A percentile compares a stretch with the other conserved stretches of the same genome.
phyloP scores from a whole-genome alignment of 192 early-diverging fungal genomes.

The Spinellus fusiger region DNA sequence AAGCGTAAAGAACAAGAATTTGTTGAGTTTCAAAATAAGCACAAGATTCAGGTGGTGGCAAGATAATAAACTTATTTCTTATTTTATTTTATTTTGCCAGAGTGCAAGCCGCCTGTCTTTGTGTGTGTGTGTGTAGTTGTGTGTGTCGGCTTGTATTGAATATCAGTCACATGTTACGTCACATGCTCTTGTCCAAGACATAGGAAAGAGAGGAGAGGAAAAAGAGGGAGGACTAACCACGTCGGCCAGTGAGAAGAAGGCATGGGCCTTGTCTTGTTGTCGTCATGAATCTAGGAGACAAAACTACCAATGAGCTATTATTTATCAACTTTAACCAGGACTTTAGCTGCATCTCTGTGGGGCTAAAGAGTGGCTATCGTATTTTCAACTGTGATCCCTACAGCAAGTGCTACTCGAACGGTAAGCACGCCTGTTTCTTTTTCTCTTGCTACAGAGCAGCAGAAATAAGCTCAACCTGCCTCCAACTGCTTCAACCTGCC shows the following conservation, averaged over 20 bases:
- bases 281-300: slow-evolving; percentile 62
- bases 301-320: slow-evolving; percentile 59
- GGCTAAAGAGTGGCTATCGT: slow-evolving; percentile 78
- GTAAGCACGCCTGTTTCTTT: slow-evolving; percentile 37
- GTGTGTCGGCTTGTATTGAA: too few relatives aligned
- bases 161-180: too few relatives aligned
- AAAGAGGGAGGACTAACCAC: neutral
- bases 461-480: too few relatives aligned
- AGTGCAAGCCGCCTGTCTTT: too few relatives aligned
- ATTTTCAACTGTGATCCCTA: slow-evolving; percentile 98
- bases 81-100: too few relatives aligned
- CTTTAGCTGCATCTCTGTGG: slow-evolving; percentile 87
- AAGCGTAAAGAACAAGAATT: slow-evolving; percentile 89
- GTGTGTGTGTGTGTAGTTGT: too few relatives aligned
- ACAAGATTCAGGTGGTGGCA: slow-evolving; percentile 67
- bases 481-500: neutral
- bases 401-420: slow-evolving; percentile 86
- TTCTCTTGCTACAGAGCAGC: slow-evolving; percentile 7
- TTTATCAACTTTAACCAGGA: slow-evolving; percentile 86
- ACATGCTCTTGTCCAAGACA: neutral
- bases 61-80: slow-evolving; percentile 35
- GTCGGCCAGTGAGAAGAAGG: neutral
- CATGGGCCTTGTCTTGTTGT: neutral
- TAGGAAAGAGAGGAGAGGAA: neutral
- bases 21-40: slow-evolving; percentile 81